Evolutionary conservation across 1,139 yeast genomes (phyloP), one percentile per base, ranked within the genome.

Genomic region (Tardiomyces blankii): DNA sequence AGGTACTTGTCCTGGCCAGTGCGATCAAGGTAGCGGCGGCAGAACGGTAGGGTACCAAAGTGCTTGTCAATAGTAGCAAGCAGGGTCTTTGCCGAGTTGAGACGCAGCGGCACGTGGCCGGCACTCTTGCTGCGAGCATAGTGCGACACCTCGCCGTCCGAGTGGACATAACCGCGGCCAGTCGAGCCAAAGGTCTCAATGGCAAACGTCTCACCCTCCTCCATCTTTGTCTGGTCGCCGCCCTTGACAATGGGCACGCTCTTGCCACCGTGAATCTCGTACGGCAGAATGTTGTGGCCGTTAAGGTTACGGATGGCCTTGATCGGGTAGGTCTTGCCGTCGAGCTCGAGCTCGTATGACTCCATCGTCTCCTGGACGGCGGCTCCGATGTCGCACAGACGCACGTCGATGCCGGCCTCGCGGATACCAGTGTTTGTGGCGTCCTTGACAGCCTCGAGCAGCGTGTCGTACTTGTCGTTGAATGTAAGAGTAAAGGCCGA

Each of bases 331-430:
- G 81, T 73, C 61, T 86, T 82, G 39, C 98, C 98, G 58, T 87
- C 78, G 40, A 88, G 71, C 62, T 89, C 97, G 53, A 91, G 77
- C 65, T 91, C 98, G 64, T 89, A 85, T 40, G 93, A 80, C 66
- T 91, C 98, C 99, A 91, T 91, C 40, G 85, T 91, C 63, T 91
- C 99, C 66, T 91, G 96, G 50, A 91, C 78, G 3, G 94, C 94
- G 49, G 82, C 97, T 47, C 99, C 99, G 55, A 91, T 85, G 60
- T 91, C 99, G 43, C 94, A 84, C 57, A 91, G 69, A 58, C 98
- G 76, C 39, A 88, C 99, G 64, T 91, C 99, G 51, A 91, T 89
- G 45, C 99, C 99, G 0, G 96, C 87, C 54, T 85, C 95, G 49
- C 76, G 75, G 51, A 91, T 75, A 57, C 99, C 99, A 1, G 98